A percentile compares a stretch with the other conserved stretches of the same genome.
Conservation (phyloP, 805 yeast species). For the Hanseniaspora meyeri region DNA sequence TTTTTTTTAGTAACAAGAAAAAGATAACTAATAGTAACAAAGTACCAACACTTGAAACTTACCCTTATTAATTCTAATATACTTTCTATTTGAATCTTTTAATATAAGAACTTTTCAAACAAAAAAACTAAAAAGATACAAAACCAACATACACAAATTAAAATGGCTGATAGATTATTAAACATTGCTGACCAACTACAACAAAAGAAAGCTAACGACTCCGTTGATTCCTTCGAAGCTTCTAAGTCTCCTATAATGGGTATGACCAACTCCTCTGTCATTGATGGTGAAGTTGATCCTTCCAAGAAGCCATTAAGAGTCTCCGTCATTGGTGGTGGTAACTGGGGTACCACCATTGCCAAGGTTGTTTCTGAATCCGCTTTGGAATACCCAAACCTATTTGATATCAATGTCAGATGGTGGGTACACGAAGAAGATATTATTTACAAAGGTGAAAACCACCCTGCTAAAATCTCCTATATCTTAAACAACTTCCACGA, state of each 20-base stretch:
- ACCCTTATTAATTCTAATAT: no score
- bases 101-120: no score
- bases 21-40: no score
- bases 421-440: conserved; percentile 89
- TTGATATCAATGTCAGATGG: conserved; percentile 70
- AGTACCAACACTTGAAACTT: no score
- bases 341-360: conserved; percentile 97
- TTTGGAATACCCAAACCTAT: conserved; percentile 36
- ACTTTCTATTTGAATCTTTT: no score
- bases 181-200: conserved; percentile 6
- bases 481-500: conserved; percentile 84
- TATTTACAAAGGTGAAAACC: conserved; percentile 38
- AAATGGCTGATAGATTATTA: conserved; percentile 13
- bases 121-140: not conserved
- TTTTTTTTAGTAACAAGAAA: no score
- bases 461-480: conserved; percentile 52
- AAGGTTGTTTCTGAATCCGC: conserved; percentile 88
- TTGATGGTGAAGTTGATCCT: conserved; percentile 15
- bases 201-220: not conserved
- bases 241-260: conserved; percentile 9
- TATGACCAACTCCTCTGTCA: conserved; percentile 11
- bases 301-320: conserved; percentile 36
- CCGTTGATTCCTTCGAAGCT: conserved; percentile 7
- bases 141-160: not conserved
- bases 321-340: conserved; percentile 88